Evolutionary conservation across 140 eudicot species (phyloP).

Genomic region (Stevia rebaudiana): DNA sequence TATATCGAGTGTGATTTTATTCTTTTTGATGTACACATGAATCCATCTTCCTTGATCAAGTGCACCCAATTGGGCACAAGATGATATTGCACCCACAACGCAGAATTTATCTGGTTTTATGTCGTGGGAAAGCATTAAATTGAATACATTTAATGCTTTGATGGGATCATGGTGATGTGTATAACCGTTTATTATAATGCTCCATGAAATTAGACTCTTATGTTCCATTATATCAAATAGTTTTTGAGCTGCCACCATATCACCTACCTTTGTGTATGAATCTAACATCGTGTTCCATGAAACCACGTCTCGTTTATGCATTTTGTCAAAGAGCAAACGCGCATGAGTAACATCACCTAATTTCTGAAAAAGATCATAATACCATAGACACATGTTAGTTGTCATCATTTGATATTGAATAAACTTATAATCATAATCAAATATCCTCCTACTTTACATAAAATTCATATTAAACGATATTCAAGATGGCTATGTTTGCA

Average conservation of each 20-base stretch:
- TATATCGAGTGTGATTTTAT: conserved; percentile 26
- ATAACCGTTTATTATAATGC: conserved; percentile 38
- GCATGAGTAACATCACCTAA: conserved; percentile 33
- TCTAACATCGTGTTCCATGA: conserved; percentile 48
- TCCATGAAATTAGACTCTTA: conserved; percentile 38
- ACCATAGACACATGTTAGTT: not conserved
- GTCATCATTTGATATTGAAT: not conserved
- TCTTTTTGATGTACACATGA: conserved; percentile 37
- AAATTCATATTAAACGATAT: not conserved
- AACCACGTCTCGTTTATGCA: conserved; percentile 30
- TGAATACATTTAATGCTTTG: conserved; percentile 39
- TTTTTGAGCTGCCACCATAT: conserved; percentile 38
- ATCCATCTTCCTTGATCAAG: conserved; percentile 50
- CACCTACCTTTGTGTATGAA: conserved; percentile 35
- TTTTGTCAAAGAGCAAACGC: conserved; percentile 36
- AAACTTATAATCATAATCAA: too few relatives aligned
- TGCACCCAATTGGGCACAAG: conserved; percentile 49
- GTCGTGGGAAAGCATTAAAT: conserved; percentile 33
- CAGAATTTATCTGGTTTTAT: conserved; percentile 41
- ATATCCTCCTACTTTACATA: too few relatives aligned
- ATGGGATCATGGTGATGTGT: conserved; percentile 34
- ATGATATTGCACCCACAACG: conserved; percentile 34
- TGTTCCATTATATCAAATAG: conserved; percentile 35
- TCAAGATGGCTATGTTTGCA: conserved; percentile 7
- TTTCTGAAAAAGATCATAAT: conserved; percentile 33